Conservation (phyloP, 768 basidiomycete genomes). For the Amanita subjunquillea region DNA sequence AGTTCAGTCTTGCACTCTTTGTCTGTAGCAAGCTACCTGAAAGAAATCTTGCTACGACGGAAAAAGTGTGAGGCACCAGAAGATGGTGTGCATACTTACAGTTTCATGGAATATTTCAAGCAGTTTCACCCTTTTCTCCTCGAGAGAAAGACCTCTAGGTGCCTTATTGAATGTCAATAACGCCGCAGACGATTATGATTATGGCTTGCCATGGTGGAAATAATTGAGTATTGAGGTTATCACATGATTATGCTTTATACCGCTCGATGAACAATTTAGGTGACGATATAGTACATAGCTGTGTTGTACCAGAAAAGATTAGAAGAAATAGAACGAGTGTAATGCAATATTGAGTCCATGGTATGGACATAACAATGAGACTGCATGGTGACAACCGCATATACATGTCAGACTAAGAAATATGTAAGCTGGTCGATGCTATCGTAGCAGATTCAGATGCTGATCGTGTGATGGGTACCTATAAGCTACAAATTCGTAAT, state of each 20-base stretch:
- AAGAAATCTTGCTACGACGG: slow-evolving; percentile 68
- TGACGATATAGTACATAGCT: slow-evolving; percentile 1
- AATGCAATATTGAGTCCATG: neutral
- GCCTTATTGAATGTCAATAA: slow-evolving; percentile 31
- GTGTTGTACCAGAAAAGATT: neutral
- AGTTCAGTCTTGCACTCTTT: neutral
- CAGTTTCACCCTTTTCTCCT: slow-evolving; percentile 84
- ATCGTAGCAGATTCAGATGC: slow-evolving; percentile 47
- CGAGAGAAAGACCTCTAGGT: slow-evolving; percentile 75
- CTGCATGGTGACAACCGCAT: neutral
- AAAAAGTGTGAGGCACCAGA: neutral
- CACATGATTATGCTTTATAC: neutral
- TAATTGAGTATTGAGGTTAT: neutral
- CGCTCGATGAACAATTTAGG: neutral
- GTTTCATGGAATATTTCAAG: slow-evolving; percentile 93
- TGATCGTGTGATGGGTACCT: slow-evolving; percentile 78
- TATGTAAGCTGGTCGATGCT: neutral
- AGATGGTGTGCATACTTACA: slow-evolving; percentile 24
- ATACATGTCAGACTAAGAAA: neutral
- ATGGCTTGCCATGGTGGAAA: neutral
- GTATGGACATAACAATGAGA: neutral
- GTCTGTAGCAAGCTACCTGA: slow-evolving; percentile 30
- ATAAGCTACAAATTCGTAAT: slow-evolving; percentile 77
- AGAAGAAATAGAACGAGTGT: neutral
- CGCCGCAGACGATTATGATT: neutral